Evolutionary conservation across 257 asterid species (phyloP), one percentile per base, ranked within the genome.

Genomic region (Catharanthus roseus): DNA sequence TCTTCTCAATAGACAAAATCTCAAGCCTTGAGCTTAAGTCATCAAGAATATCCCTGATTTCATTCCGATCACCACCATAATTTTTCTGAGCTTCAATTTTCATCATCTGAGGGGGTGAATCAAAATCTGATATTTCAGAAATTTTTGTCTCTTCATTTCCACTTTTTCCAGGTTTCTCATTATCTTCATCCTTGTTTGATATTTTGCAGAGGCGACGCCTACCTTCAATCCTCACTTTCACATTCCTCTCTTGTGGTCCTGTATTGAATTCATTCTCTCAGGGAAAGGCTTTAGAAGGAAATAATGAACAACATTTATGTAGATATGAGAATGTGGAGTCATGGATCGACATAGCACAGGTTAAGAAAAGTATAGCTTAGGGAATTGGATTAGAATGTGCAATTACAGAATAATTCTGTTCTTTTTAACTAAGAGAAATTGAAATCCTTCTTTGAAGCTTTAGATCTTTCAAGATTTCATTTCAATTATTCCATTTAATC

Each of bases 181-280:
- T 73, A 68, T 68, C 69, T 34, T 78, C 85, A 61, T 70, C 75
- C n/a, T 72, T 72, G 47, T 74, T 63, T 19, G 88, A 80, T 65
- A 87, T 66, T 87, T 82, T 92, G 80, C 97, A 88, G 63, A 88
- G 96, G 71, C 98, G 92, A 18, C 90, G 95, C 76, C 96, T 83
- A 56, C 97, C 98, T 83, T 85, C 85, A 78, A 92, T 82, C 80
- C 80, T 90, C 71, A 84, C 86, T 83, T 90, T 92, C 69, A 7
- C 74, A 78, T 70, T 77, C 80, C 74, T 84, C 28, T 82, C 84
- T 73, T 75, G 87, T 76, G 44, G 83, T 57, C 80, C 96, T 88
- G 85, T 44, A 77, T 70, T 56, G 51, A 44, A 74, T 73, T 44
- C 60, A 66, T 23, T 26, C 26, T 24, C 71, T 72, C 73, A 82